phyloP scores from a whole-genome alignment of 2,329 filamentous ascomycete species.

The Colletotrichum limetticola region DNA sequence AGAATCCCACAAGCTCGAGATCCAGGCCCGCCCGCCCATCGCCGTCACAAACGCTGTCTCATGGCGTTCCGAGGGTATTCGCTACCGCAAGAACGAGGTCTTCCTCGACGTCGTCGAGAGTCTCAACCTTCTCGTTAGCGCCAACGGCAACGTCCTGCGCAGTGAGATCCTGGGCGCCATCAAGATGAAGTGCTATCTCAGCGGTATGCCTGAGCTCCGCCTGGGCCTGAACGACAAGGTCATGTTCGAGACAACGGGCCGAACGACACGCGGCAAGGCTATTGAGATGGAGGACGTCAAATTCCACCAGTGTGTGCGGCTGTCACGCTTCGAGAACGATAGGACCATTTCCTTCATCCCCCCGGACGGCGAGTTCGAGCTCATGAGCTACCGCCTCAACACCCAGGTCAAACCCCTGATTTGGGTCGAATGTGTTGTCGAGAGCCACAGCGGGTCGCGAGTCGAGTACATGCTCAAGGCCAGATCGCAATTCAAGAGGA shows the following conservation, averaged over 20 bases:
- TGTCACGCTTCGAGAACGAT: conserved; percentile 98
- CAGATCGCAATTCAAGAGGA: conserved; percentile 96
- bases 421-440: conserved; percentile 98
- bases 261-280: conserved; percentile 93
- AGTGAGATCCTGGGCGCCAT: conserved; percentile 97
- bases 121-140: conserved; percentile 92
- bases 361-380: conserved; percentile 97
- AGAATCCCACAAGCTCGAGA: conserved; percentile 97
- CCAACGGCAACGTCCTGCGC: conserved; percentile 93
- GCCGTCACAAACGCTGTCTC: conserved; percentile 98
- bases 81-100: conserved; percentile 99
- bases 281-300: conserved; percentile 99
- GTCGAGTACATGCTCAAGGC: conserved; percentile 99
- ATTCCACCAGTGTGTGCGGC: conserved; percentile 96
- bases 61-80: conserved; percentile 97
- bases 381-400: conserved; percentile 99
- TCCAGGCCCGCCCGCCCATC: conserved; percentile 95
- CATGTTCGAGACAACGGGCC: conserved; percentile 98
- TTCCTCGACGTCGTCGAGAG: conserved; percentile 98
- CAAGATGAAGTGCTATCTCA: conserved; percentile 99
- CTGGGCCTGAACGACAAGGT: conserved; percentile 98
- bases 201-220: conserved; percentile 96
- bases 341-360: conserved; percentile 99
- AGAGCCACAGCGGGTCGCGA: conserved; percentile 92
- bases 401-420: conserved; percentile 98